These are phyloP conservation scores for Cyberlindnera maritima DNA, from an alignment of 805 yeast genomes.

Conservation along the genomic window DNA sequence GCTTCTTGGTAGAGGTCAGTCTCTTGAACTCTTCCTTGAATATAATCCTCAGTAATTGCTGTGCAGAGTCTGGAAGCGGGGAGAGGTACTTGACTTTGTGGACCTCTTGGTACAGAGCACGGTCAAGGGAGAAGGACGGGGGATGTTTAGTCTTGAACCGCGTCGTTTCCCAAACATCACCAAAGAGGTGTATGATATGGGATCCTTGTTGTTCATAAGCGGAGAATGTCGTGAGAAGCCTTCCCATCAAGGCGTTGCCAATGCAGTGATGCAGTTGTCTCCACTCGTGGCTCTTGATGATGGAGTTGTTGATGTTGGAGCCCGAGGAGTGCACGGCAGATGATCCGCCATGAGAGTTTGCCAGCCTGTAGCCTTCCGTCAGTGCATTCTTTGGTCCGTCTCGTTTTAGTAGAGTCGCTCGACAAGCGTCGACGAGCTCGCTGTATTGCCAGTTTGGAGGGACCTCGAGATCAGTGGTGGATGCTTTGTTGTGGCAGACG, in stretches of 20 bases:
- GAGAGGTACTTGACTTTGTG: not conserved
- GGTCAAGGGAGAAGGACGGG: slow-evolving; percentile 9
- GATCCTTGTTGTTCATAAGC: slow-evolving; percentile 9
- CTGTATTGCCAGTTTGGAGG: slow-evolving; percentile 19
- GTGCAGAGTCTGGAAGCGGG: slow-evolving; percentile 14
- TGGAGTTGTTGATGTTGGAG: slow-evolving; percentile 37
- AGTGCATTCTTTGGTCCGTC: slow-evolving; percentile 37
- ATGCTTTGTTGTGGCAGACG: not conserved
- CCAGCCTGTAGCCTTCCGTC: slow-evolving; percentile 41
- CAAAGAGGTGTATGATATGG: slow-evolving; percentile 18
- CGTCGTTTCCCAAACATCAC: slow-evolving; percentile 8
- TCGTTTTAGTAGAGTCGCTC: slow-evolving; percentile 31
- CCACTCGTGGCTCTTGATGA: slow-evolving; percentile 46
- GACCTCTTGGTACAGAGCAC: slow-evolving; percentile 16
- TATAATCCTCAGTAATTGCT: slow-evolving; percentile 2
- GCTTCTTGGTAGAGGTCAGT: slow-evolving; percentile 22
- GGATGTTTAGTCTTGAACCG: not conserved
- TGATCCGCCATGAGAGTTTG: slow-evolving; percentile 27
- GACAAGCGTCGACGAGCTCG: slow-evolving; percentile 42
- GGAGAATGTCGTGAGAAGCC: slow-evolving; percentile 13
- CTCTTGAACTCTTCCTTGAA: slow-evolving; percentile 14
- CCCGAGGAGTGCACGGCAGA: slow-evolving; percentile 31
- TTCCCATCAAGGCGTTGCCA: slow-evolving; percentile 14
- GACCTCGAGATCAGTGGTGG: not conserved
- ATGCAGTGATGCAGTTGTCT: slow-evolving; percentile 22